Conservation (phyloP, 73 alveolate genomes). For the Tetrahymena elliotti region DNA sequence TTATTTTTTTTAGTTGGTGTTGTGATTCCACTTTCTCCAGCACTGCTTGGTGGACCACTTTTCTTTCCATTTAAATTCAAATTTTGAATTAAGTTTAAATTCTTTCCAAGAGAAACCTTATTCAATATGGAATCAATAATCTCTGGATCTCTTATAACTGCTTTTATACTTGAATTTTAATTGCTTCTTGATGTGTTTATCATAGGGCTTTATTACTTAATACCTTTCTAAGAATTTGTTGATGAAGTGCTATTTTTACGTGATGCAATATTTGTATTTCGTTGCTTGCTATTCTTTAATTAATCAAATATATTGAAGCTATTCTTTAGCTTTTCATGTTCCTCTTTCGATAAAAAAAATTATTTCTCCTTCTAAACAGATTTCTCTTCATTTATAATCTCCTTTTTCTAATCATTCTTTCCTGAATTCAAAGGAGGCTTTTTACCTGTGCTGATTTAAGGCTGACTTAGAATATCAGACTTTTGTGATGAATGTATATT, state of each 20-base stretch:
- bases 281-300: background rate
- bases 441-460: background rate
- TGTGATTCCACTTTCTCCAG: background rate
- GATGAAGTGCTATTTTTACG: background rate
- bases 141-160: background rate
- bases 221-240: background rate
- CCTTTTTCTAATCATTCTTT: background rate
- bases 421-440: background rate
- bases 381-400: background rate
- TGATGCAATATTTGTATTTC: background rate
- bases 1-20: background rate
- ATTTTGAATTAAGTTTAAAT: background rate
- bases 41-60: background rate
- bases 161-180: background rate
- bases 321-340: background rate
- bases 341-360: background rate
- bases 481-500: background rate
- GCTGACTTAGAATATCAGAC: background rate
- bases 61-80: background rate
- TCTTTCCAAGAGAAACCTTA: background rate
- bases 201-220: background rate
- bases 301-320: background rate
- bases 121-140: background rate
- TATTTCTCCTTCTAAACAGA: background rate
- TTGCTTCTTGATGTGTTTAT: background rate